These are phyloP conservation scores for Globisporangium sylvaticum DNA, from an alignment of 352 stramenopile species.

Conservation along the genomic window DNA sequence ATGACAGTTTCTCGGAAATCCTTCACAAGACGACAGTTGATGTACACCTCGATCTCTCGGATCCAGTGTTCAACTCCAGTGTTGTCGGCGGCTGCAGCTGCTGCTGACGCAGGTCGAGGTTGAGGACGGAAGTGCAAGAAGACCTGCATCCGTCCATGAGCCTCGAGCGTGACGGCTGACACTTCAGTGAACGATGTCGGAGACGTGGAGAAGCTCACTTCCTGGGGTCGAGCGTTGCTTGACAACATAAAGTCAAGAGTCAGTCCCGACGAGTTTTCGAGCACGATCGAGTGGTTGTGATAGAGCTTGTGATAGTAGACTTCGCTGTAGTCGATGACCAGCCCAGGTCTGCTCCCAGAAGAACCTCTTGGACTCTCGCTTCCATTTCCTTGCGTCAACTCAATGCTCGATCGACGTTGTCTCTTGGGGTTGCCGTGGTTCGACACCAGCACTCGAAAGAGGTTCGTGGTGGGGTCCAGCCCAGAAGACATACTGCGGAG, in stretches of 20 bases:
- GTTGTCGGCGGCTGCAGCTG: constrained; percentile 2
- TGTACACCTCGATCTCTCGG: constrained; percentile 85
- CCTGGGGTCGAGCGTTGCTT: constrained; percentile 71
- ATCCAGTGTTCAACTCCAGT: constrained; percentile 48
- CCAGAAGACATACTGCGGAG: constrained; percentile 77
- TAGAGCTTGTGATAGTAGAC: constrained; percentile 89
- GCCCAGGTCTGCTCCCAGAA: constrained; percentile 12
- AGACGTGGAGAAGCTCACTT: constrained; percentile 82
- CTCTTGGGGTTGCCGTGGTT: constrained; percentile 62
- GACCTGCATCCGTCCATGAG: constrained; percentile 71
- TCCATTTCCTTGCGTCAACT: constrained; percentile 20
- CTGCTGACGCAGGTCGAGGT: constrained; percentile 23
- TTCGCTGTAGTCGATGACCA: constrained; percentile 82
- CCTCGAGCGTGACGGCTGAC: constrained; percentile 64
- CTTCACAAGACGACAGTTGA: constrained; percentile 86
- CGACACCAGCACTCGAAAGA: constrained; percentile 86
- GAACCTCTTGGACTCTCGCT: constrained; percentile 13
- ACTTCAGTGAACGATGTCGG: constrained; percentile 84
- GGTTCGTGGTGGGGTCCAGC: constrained; percentile 57
- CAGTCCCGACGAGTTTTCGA: constrained; percentile 84
- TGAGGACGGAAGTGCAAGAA: constrained; percentile 84
- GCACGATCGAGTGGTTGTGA: constrained; percentile 87
- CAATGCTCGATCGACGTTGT: constrained; percentile 52
- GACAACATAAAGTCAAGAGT: constrained; percentile 85
- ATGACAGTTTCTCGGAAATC: constrained; percentile 86